Base-by-base conservation (phyloP, 192 early-diverging fungal species). In the Obelidium mucronatum region DNA sequence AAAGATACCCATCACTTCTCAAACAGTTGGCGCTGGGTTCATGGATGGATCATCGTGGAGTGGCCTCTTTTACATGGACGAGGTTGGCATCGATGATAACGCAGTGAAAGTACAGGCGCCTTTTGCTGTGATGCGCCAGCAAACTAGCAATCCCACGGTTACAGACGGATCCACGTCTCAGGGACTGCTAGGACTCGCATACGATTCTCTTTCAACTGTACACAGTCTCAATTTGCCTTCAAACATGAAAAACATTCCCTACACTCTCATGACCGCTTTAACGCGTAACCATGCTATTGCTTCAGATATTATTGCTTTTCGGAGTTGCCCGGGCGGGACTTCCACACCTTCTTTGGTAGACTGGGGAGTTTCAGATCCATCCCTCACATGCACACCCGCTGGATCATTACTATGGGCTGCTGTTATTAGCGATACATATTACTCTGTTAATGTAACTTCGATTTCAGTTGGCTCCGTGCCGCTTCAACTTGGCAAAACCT, bases 401-500 rank as follows among this genome's bases (percentile, higher is more conserved):
- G 39, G 28, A 22, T 17, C 40, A 11, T n/a, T 51, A 11, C 17
- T 35, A n/a, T 69, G 58, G 66, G 33, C 40, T 13, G 28, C 19
- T 15, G 67, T 61, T 3, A 48, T 77, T 6, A 51, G 31, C 19
- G 39, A 59, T 6, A 60, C n/a, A 0, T 71, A 60, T 51, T 77
- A 77, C 56, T 15, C 34, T 15, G 66, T 77, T 19, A 61, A 77
- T 53, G 76, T 77, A 28, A 70, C 67, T 24, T 17, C 35, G 22
- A 59, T 77, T 15, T 13, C 8, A n/a, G 28, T 77, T n/a, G 58
- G 56, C 17, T 13, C 24, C 40, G 40, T 36, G 22, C 13, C 1
- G 19, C 19, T 69, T 30, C 24, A 24, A 5, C 66, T 11, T 65
- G 26, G 48, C n/a, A n/a, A n/a, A 24, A 65, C 26, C 2, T 68